A percentile compares a stretch with the other conserved stretches of the same genome.
phyloP scores from a whole-genome alignment of 352 stramenopile genomes.

The Phytophthora ramorum region DNA sequence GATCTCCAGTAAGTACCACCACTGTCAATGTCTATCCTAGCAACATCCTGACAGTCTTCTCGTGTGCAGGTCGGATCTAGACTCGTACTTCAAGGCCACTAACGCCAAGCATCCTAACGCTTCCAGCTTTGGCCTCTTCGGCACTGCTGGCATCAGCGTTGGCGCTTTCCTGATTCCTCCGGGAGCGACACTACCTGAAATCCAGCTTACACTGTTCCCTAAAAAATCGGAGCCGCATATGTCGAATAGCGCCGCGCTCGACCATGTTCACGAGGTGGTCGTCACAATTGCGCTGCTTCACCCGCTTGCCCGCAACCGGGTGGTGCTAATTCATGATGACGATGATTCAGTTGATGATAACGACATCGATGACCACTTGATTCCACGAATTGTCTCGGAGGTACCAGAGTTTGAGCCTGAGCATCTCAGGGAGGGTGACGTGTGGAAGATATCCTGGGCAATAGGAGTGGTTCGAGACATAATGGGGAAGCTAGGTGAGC shows the following conservation, averaged over 20 bases:
- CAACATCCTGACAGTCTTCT: constrained; percentile 1
- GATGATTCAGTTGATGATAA: constrained; percentile 45
- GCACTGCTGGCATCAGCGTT: constrained; percentile 70
- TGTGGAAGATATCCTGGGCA: constrained; percentile 72
- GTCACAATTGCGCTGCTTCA: constrained; percentile 86
- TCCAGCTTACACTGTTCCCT: constrained; percentile 92
- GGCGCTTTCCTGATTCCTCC: constrained; percentile 82
- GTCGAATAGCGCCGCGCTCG: constrained; percentile 49
- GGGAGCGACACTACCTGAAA: constrained; percentile 71
- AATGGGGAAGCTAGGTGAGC: constrained; percentile 49
- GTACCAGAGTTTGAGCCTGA: constrained; percentile 55
- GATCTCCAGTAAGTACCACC: constrained; percentile 57
- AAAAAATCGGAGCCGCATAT: constrained; percentile 82
- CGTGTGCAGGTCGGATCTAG: constrained; percentile 45
- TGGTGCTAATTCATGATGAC: constrained; percentile 42
- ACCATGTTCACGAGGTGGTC: constrained; percentile 64
- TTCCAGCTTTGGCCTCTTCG: constrained; percentile 64
- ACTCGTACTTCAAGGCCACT: constrained; percentile 57
- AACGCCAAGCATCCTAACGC: constrained; percentile 29
- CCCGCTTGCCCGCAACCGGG: constrained; percentile 54
- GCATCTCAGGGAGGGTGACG: constrained; percentile 57
- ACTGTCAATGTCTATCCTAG: no score
- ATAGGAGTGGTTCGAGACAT: constrained; percentile 69
- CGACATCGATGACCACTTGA: constrained; percentile 48
- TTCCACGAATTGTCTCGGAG: constrained; percentile 56